A percentile compares a stretch with the other conserved stretches of the same genome.
Evolutionary conservation across 2,329 filamentous ascomycete genomes (phyloP).

Genomic region (Aotearoamyces nothofagi): DNA sequence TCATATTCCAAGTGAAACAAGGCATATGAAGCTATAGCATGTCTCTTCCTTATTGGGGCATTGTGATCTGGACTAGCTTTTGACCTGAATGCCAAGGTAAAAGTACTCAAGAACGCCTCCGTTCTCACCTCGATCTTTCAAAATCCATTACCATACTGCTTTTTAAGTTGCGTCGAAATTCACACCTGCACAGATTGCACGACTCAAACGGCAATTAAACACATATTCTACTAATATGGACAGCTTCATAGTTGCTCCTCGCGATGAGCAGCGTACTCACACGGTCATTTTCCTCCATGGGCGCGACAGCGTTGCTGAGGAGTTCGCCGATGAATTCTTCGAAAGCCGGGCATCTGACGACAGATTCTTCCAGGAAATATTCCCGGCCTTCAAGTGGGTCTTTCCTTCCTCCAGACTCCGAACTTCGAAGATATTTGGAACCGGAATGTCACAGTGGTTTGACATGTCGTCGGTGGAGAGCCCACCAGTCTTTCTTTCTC

Average conservation of each 20-base stretch:
- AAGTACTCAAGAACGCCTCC: too few species aligned
- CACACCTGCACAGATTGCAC: too few species aligned
- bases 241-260: background rate
- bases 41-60: too few species aligned
- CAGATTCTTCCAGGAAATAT: conserved; percentile 8
- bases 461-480: conserved; percentile 29
- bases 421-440: conserved; percentile 15
- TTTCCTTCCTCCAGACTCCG: conserved; percentile 11
- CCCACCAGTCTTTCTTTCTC: conserved; percentile 29
- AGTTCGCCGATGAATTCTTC: conserved; percentile 27
- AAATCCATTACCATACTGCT: too few species aligned
- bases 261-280: conserved; percentile 23
- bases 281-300: conserved; percentile 32
- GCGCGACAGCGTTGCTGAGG: conserved; percentile 22
- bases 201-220: too few species aligned
- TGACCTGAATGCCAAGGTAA: too few species aligned
- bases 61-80: too few species aligned
- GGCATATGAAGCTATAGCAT: too few species aligned
- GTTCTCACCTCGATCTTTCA: too few species aligned
- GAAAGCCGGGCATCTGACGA: conserved; percentile 18
- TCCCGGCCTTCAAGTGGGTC: conserved; percentile 9
- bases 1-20: too few species aligned
- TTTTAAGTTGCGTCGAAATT: too few species aligned
- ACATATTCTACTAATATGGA: too few species aligned
- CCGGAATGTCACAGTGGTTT: conserved; percentile 30